Conservation (phyloP, 2,329 filamentous ascomycete species). For the Penicillium sp. region DNA sequence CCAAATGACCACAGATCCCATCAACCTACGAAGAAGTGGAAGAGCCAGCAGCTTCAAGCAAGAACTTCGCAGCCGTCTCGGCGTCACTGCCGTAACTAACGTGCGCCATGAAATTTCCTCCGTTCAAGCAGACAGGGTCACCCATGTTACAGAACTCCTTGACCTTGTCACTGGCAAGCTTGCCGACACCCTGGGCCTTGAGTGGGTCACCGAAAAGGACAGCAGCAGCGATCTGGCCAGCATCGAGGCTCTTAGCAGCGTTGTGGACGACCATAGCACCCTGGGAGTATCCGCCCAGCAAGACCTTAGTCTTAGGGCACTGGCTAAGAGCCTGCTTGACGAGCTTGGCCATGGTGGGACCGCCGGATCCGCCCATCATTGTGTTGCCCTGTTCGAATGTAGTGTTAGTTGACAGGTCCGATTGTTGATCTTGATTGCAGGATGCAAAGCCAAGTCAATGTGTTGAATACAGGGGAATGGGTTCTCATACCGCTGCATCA, state of each 20-base stretch:
- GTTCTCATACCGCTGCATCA: conserved; percentile 19
- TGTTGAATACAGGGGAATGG: not conserved
- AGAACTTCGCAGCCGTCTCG: conserved; percentile 38
- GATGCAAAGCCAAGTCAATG: not conserved
- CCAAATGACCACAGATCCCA: not conserved
- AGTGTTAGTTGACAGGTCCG: not conserved
- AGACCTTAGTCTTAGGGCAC: conserved; percentile 35
- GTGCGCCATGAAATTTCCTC: conserved; percentile 44
- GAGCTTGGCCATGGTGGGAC: conserved; percentile 29
- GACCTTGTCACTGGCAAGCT: conserved; percentile 42
- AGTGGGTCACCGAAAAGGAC: conserved; percentile 50
- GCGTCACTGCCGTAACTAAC: conserved; percentile 40
- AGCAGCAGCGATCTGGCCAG: conserved; percentile 39
- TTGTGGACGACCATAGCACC: conserved; percentile 38
- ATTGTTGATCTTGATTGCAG: not conserved
- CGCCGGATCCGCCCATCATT: conserved; percentile 27
- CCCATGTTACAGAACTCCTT: conserved; percentile 51
- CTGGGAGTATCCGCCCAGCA: conserved; percentile 36
- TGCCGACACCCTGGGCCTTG: conserved; percentile 37
- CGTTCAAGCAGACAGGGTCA: conserved; percentile 52
- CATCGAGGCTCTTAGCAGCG: conserved; percentile 29
- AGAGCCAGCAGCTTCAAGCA: conserved; percentile 26
- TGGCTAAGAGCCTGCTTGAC: conserved; percentile 29
- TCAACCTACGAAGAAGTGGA: not conserved
- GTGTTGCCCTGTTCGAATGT: conserved; percentile 24